These are phyloP conservation scores for Fusarium duplospermum DNA, from an alignment of 2,329 filamentous ascomycete species.

Conservation along the genomic window DNA sequence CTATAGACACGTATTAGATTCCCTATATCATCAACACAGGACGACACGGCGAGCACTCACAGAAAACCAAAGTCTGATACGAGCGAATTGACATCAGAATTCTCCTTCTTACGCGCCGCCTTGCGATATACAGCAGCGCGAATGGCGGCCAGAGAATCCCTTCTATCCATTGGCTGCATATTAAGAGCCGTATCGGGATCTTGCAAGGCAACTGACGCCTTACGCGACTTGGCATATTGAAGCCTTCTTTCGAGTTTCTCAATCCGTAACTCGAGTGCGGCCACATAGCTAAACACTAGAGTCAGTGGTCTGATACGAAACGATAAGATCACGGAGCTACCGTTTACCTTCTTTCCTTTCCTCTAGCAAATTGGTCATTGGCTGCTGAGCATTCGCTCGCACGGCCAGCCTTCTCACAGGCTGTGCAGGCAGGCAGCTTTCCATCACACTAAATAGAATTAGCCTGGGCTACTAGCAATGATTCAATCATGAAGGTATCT, in stretches of 20 bases:
- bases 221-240: conserved; percentile 75
- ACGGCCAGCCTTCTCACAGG: conserved; percentile 91
- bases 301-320: conserved; percentile 12
- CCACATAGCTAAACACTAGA: conserved; percentile 77
- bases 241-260: conserved; percentile 88
- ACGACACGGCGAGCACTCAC: conserved; percentile 58
- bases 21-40: not conserved
- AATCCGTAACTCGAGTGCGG: conserved; percentile 90
- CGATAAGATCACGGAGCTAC: not conserved
- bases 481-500: not conserved
- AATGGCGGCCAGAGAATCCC: conserved; percentile 72
- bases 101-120: conserved; percentile 75
- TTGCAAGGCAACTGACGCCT: conserved; percentile 75
- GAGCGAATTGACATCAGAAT: conserved; percentile 88
- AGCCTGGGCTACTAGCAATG: conserved; percentile 3
- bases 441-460: conserved; percentile 79
- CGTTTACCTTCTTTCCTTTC: conserved; percentile 86
- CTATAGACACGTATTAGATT: conserved; percentile 56
- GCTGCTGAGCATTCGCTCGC: conserved; percentile 90
- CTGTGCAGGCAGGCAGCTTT: conserved; percentile 93
- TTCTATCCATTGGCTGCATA: conserved; percentile 63
- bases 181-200: conserved; percentile 61
- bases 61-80: conserved; percentile 95
- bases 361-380: conserved; percentile 94
- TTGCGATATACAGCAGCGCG: conserved; percentile 73